Percentiles rank a stretch among this genome's conserved stretches.
Evolutionary conservation across 345 rosid species (phyloP).

Genomic region (Linum trigynum): DNA sequence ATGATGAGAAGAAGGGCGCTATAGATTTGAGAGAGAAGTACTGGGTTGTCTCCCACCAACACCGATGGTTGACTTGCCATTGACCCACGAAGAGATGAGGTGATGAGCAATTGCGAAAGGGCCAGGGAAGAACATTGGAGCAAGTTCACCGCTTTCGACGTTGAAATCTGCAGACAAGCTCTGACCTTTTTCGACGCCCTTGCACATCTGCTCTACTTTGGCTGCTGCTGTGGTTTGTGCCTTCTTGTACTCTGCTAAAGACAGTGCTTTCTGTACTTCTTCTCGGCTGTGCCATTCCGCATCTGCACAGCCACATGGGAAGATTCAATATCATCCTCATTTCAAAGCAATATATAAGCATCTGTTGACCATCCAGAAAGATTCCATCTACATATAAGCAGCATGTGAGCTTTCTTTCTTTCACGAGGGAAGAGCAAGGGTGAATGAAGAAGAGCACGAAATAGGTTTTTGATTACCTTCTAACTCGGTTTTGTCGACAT

Average conservation of each 20-base stretch:
- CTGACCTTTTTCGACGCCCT: conserved; percentile 71
- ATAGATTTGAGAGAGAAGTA: too few species aligned
- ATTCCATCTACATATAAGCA: neutral
- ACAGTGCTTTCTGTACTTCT: conserved; percentile 60
- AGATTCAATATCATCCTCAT: neutral
- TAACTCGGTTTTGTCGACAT: conserved; percentile 75
- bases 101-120: conserved; percentile 96
- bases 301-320: conserved; percentile 29
- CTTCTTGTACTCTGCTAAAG: conserved; percentile 68
- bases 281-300: conserved; percentile 92
- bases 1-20: too few species aligned
- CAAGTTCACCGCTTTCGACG: conserved; percentile 80
- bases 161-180: conserved; percentile 61
- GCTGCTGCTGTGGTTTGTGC: conserved; percentile 76
- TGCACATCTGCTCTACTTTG: conserved; percentile 74
- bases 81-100: conserved; percentile 74
- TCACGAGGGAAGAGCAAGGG: neutral
- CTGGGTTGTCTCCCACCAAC: neutral
- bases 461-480: conserved; percentile 46
- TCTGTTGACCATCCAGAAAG: neutral
- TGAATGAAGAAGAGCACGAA: neutral
- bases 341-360: neutral
- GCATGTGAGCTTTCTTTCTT: neutral
- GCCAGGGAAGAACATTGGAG: conserved; percentile 82
- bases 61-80: conserved; percentile 29